Evolutionary conservation across 2,329 filamentous ascomycete genomes (phyloP), one percentile per base, ranked within the genome.

Genomic region (Taxawa tesnikishii): DNA sequence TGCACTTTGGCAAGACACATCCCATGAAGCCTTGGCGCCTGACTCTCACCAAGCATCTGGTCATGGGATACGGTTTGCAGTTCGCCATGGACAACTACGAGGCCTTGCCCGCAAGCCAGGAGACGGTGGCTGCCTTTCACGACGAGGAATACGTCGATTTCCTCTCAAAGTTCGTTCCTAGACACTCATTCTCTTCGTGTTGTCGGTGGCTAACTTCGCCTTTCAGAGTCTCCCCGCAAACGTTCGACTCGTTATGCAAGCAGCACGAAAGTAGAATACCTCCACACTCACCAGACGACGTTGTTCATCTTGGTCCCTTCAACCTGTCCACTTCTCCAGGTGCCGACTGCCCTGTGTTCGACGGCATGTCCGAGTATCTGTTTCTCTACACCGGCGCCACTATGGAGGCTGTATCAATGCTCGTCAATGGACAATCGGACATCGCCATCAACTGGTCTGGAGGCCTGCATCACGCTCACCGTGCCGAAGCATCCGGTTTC

Each of bases 11-110:
- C 43, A 80, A 83, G 60, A 87, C 83, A 7, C 90, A 98, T 63
- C 90, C 90, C 13, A 98, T 98, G 90, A 98, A 98, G 57, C 90
- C 90, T 37, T 96, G 90, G 88, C 83, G 90, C 21, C 65, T 98
- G 42, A 94, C 87, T 11, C 70, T 98, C 34, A 92, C 90, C 35
- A 96, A 98, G 56, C 84, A 90, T 48, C 73, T 98, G 28, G 84
- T 98, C 41, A 79, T 92, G 52, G 81, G 84, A 2, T 96, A 96
- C 55, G 90, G 90, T 43, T 83, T 98, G 71, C 85, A 92, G 47
- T 82, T 88, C 49, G 85, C 84, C 40, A 96, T 98, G 90, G 85
- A 96, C 58, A 79, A 88, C 43, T 94, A 92, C 58, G 71, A 84
- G 31, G 74, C 88, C 15, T 75, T 87, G 15, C 72, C 79, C 9